These are phyloP conservation scores for Ganoderma sinense DNA, from an alignment of 1,284 basidiomycete species.

Conservation along the genomic window DNA sequence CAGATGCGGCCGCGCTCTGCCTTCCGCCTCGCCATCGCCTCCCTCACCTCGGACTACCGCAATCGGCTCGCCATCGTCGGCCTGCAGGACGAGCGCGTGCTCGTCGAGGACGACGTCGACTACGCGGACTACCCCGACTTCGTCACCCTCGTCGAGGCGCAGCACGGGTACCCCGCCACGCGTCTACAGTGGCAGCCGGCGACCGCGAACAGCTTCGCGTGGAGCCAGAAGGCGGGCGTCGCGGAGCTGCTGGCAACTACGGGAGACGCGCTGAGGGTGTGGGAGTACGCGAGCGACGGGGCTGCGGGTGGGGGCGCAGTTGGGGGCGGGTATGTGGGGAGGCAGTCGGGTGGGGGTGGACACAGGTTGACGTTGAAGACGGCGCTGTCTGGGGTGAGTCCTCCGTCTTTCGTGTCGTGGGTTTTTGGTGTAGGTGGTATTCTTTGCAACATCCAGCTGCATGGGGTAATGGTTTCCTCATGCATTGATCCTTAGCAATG, in stretches of 20 bases:
- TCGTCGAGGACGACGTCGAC: conserved; percentile 74
- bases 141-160: conserved; percentile 78
- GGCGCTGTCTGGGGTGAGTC: conserved; percentile 84
- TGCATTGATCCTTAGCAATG: background rate
- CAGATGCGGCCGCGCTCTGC: conserved; percentile 77
- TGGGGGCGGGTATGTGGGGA: conserved; percentile 74
- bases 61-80: conserved; percentile 87
- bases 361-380: conserved; percentile 72
- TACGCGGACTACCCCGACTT: conserved; percentile 84
- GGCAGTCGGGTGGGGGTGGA: conserved; percentile 60
- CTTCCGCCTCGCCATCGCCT: conserved; percentile 82
- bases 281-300: conserved; percentile 80
- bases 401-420: conserved; percentile 7
- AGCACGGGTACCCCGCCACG: conserved; percentile 87
- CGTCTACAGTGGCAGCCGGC: conserved; percentile 86
- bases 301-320: conserved; percentile 57
- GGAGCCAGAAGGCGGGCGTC: conserved; percentile 65
- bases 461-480: background rate
- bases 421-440: background rate
- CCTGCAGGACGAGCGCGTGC: conserved; percentile 81
- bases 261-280: conserved; percentile 88
- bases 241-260: conserved; percentile 90
- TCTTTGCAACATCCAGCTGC: background rate
- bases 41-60: conserved; percentile 80
- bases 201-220: conserved; percentile 63